Evolutionary conservation across 2,329 filamentous ascomycete species (phyloP), one percentile per base, ranked within the genome.

Genomic region (Ascochyta lentis): DNA sequence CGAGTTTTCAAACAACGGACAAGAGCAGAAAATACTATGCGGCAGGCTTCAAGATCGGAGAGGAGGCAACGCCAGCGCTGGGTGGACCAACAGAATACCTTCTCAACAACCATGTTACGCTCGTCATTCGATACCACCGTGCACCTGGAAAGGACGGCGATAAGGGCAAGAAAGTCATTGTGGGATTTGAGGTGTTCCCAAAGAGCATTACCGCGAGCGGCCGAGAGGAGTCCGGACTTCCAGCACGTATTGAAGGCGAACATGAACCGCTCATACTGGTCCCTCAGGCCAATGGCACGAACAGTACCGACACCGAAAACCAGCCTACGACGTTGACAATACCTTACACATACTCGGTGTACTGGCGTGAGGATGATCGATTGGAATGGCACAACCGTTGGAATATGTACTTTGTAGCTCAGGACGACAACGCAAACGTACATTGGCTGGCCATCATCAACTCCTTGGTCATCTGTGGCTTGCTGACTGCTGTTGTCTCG

Each of bases 361-460:
- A 95, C 76, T 96, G 92, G 78, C 87, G 91, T 47, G 90, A 96
- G 72, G 91, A 96, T 59, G 84, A 88, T 38, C 85, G 83, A 19
- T 80, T 96, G 46, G 91, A 95, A 61, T 96, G 92, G 92, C 81
- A 83, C 53, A 91, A 88, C 65, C 85, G 92, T 50, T 96, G 92
- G 92, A 90, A 96, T 68, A 79, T 94, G 50, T 96, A 96, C 75
- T 96, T 96, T 77, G 90, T 89, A 56, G 92, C 94, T 73, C 90
- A 95, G 70, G 89, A 91, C 54, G 90, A 94, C 63, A 90, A 89
- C 41, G 88, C 86, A 24, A 87, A 86, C 70, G 91, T 94, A 23
- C 92, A 96, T 72, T 96, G 91, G 90, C 81, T 96, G 52, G 91
- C 92, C 33, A 94, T 96, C 60, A 76, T 95, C 74, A 96, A 96